These are phyloP conservation scores for Colletotrichum caudatum DNA, from an alignment of 2,329 filamentous ascomycete species.

Conservation along the genomic window DNA sequence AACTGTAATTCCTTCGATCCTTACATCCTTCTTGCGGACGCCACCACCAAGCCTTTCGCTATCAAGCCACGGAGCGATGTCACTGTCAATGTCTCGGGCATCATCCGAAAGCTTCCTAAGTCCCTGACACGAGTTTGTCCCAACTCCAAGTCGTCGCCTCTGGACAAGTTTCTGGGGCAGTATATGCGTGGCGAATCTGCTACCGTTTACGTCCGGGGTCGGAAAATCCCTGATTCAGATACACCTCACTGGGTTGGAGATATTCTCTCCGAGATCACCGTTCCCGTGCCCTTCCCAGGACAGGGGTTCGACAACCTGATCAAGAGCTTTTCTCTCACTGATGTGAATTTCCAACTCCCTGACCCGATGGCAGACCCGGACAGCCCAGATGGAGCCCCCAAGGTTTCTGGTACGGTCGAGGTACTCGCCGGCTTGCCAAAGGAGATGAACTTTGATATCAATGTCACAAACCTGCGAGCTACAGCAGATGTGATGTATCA, in stretches of 20 bases:
- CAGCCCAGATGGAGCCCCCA: slow-evolving; percentile 77
- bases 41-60: slow-evolving; percentile 73
- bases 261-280: slow-evolving; percentile 82
- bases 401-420: slow-evolving; percentile 84
- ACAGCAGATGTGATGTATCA: slow-evolving; percentile 85
- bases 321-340: slow-evolving; percentile 85
- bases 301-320: slow-evolving; percentile 85
- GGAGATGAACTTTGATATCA: slow-evolving; percentile 87
- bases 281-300: slow-evolving; percentile 88
- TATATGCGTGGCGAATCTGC: slow-evolving; percentile 86
- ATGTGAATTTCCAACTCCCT: slow-evolving; percentile 89
- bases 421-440: slow-evolving; percentile 83
- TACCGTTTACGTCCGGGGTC: slow-evolving; percentile 86
- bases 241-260: slow-evolving; percentile 87
- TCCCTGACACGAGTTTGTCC: slow-evolving; percentile 81
- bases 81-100: slow-evolving; percentile 75
- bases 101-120: slow-evolving; percentile 80
- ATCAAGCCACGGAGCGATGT: slow-evolving; percentile 78
- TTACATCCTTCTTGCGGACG: slow-evolving; percentile 83
- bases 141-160: slow-evolving; percentile 79
- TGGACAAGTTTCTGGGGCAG: slow-evolving; percentile 83
- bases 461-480: slow-evolving; percentile 81
- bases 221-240: slow-evolving; percentile 71
- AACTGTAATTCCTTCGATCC: slow-evolving; percentile 80
- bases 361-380: slow-evolving; percentile 82